Conservation (phyloP, 116 monocot species). For the Zostera marina region DNA sequence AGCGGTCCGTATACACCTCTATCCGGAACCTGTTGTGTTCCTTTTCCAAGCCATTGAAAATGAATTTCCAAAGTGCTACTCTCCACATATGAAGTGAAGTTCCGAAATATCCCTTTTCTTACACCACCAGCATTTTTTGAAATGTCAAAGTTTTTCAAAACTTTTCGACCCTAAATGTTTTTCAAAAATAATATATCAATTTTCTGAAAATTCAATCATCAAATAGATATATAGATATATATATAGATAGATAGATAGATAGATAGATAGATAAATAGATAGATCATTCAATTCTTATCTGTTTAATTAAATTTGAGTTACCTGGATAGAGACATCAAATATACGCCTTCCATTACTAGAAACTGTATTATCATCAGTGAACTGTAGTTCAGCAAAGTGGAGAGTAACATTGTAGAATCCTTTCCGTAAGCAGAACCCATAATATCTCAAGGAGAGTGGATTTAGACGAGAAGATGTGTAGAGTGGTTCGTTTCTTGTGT, state of each 20-base stretch:
- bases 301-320: no score
- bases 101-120: background rate
- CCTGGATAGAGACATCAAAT: background rate
- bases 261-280: no score
- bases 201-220: background rate
- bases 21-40: background rate
- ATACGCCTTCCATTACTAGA: background rate
- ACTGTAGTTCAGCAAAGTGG: no score
- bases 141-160: background rate
- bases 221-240: no score
- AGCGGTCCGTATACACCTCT: conserved; percentile 1
- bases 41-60: background rate
- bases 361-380: no score
- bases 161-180: background rate
- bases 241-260: no score
- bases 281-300: no score
- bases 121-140: background rate
- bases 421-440: no score
- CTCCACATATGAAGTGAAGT: background rate
- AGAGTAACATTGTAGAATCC: no score
- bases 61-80: background rate
- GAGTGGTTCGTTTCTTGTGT: background rate
- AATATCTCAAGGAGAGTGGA: background rate
- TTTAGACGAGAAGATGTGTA: background rate
- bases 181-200: background rate